Percentiles rank a stretch among this genome's conserved stretches.
These are phyloP conservation scores for Raffaelea arxii DNA, from an alignment of 2,329 filamentous ascomycete species.

Conservation along the genomic window DNA sequence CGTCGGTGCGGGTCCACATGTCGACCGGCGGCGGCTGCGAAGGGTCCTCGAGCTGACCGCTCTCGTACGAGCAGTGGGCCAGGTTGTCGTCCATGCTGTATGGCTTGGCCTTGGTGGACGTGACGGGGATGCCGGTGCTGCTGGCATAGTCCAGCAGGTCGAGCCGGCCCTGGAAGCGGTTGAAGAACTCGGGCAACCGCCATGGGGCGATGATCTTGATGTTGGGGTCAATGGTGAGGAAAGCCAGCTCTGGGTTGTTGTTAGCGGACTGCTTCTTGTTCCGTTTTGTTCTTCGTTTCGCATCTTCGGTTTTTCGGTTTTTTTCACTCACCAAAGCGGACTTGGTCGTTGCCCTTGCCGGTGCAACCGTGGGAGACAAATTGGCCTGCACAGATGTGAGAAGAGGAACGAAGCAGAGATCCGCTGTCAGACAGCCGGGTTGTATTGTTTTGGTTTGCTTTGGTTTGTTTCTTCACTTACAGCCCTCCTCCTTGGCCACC, in stretches of 20 bases:
- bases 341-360: conserved; percentile 39
- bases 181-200: conserved; percentile 60
- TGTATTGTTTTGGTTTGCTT: no score
- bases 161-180: conserved; percentile 60
- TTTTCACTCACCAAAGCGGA: conserved; percentile 10
- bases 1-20: conserved; percentile 69
- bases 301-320: no score
- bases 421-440: no score
- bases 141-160: conserved; percentile 65
- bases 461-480: no score
- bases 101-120: conserved; percentile 62
- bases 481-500: conserved; percentile 53
- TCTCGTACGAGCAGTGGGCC: conserved; percentile 67
- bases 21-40: conserved; percentile 59
- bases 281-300: no score
- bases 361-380: conserved; percentile 33
- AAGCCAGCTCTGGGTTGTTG: conserved; percentile 29
- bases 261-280: no score
- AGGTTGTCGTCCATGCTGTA: conserved; percentile 44
- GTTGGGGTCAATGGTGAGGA: conserved; percentile 37
- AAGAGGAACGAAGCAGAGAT: background rate
- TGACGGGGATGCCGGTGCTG: conserved; percentile 59
- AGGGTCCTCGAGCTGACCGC: conserved; percentile 52
- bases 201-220: conserved; percentile 70
- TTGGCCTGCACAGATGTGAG: background rate